Conservation (phyloP, 257 asterid species). For the Solanum dulcamara region DNA sequence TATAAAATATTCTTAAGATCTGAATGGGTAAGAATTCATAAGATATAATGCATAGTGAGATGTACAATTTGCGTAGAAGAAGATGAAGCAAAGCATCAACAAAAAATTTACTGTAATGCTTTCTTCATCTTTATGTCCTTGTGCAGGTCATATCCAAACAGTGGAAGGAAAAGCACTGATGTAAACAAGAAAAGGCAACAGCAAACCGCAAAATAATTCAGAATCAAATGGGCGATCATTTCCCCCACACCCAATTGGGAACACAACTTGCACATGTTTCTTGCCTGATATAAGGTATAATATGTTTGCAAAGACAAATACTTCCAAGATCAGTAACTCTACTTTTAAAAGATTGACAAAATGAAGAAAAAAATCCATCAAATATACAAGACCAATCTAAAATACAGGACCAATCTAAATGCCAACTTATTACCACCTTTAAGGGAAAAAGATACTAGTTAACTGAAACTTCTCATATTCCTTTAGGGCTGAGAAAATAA, state of each 20-base stretch:
- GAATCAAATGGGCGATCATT: neutral
- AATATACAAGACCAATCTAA: neutral
- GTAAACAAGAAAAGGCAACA: neutral
- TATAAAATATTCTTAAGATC: neutral
- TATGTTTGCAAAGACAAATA: neutral
- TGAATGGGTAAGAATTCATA: neutral
- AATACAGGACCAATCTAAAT: neutral
- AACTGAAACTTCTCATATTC: neutral
- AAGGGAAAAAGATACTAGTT: neutral
- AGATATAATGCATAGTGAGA: neutral
- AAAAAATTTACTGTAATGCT: neutral
- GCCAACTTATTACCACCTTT: neutral
- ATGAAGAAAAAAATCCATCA: neutral
- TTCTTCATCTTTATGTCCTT: neutral
- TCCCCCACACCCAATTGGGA: neutral
- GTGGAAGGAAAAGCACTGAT: neutral
- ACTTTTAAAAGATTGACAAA: neutral
- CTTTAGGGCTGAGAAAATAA: neutral
- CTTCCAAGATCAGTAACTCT: neutral
- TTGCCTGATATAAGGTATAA: neutral
- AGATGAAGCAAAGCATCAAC: neutral
- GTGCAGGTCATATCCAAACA: neutral
- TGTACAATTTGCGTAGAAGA: neutral
- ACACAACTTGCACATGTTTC: neutral
- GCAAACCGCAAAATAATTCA: neutral